These are phyloP conservation scores for Ceratobasidium sp. DNA, from an alignment of 1,284 basidiomycete species.

Conservation along the genomic window DNA sequence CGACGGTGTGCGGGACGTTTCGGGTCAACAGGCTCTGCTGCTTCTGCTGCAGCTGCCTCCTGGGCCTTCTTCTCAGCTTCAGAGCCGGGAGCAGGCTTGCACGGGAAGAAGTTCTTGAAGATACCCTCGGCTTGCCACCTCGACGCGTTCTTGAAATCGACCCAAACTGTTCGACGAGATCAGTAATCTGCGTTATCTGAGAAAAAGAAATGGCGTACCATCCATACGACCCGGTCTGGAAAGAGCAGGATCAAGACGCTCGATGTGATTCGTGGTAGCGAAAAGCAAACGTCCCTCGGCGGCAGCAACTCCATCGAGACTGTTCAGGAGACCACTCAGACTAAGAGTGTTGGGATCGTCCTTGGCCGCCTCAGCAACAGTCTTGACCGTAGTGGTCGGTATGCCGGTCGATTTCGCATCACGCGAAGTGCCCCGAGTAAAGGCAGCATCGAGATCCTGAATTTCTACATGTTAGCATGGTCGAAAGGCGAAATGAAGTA, in stretches of 20 bases:
- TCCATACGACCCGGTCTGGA: slow-evolving; percentile 44
- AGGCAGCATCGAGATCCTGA: slow-evolving; percentile 78
- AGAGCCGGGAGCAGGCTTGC: slow-evolving; percentile 54
- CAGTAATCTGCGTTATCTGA: background rate
- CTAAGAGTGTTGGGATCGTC: slow-evolving; percentile 79
- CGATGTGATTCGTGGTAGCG: slow-evolving; percentile 71
- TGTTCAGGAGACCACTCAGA: slow-evolving; percentile 82
- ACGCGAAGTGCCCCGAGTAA: slow-evolving; percentile 82
- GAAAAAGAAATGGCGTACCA: slow-evolving; percentile 4
- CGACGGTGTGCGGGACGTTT: slow-evolving; percentile 40
- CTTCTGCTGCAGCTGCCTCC: slow-evolving; percentile 60
- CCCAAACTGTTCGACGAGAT: slow-evolving; percentile 65
- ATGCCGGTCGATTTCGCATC: slow-evolving; percentile 78
- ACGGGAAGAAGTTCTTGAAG: slow-evolving; percentile 92
- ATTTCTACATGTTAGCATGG: background rate
- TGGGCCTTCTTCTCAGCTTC: slow-evolving; percentile 50
- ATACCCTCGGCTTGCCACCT: slow-evolving; percentile 87
- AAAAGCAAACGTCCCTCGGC: slow-evolving; percentile 70
- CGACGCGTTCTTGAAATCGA: slow-evolving; percentile 83
- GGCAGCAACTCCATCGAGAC: slow-evolving; percentile 86
- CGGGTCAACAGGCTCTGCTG: slow-evolving; percentile 48
- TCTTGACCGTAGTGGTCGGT: slow-evolving; percentile 59
- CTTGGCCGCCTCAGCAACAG: slow-evolving; percentile 54
- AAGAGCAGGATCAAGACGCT: slow-evolving; percentile 74
- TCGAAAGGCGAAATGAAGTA: background rate